These are phyloP conservation scores for Xylariaceae sp. DNA, from an alignment of 2,329 filamentous ascomycete genomes.

Conservation along the genomic window DNA sequence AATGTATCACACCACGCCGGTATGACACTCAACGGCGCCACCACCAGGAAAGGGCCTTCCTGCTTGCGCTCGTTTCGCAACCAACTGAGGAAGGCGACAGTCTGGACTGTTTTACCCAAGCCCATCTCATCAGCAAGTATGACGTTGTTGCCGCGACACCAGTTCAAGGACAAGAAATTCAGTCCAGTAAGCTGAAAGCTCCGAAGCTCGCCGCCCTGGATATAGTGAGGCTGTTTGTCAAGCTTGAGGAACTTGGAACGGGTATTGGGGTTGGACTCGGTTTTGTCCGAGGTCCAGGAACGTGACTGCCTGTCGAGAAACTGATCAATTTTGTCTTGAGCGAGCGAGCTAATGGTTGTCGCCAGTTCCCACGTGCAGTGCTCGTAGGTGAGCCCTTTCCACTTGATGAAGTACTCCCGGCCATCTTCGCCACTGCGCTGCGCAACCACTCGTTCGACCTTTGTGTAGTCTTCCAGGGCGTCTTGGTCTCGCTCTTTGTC, in stretches of 20 bases:
- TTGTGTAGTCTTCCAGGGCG: constrained; percentile 80
- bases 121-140: constrained; percentile 99
- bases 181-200: constrained; percentile 91
- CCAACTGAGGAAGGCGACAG: constrained; percentile 96
- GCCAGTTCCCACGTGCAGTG: constrained; percentile 89
- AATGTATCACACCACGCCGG: constrained; percentile 98
- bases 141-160: constrained; percentile 90
- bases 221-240: constrained; percentile 77
- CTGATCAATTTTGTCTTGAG: constrained; percentile 86
- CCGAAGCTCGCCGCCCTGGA: constrained; percentile 77
- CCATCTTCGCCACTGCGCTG: constrained; percentile 73
- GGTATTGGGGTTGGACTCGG: constrained; percentile 69
- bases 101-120: constrained; percentile 95
- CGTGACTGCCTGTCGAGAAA: constrained; percentile 79
- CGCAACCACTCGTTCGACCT: constrained; percentile 89
- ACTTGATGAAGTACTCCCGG: constrained; percentile 90
- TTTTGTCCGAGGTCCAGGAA: constrained; percentile 72
- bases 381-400: constrained; percentile 91
- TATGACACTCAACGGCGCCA: constrained; percentile 96
- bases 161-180: constrained; percentile 94
- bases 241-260: constrained; percentile 68
- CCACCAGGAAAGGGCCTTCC: constrained; percentile 91
- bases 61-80: constrained; percentile 82
- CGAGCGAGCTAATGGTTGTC: constrained; percentile 66
- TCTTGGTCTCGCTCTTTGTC: constrained; percentile 89